phyloP scores from a whole-genome alignment of 805 yeast species.

The Pichia kluyveri region DNA sequence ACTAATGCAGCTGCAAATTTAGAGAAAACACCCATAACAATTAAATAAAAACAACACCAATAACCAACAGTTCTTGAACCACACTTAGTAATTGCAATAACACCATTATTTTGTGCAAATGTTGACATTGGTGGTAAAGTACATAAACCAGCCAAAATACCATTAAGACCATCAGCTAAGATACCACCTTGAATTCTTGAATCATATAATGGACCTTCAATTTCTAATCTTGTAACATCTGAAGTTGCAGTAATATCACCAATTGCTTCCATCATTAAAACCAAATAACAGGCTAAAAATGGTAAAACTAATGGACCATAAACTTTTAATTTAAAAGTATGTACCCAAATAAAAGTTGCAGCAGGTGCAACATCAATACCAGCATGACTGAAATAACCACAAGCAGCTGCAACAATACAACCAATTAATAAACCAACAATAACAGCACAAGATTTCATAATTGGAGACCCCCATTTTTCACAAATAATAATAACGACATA shows the following conservation, averaged over 20 bases:
- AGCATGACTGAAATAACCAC: constrained; percentile 62
- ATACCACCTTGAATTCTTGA: constrained; percentile 90
- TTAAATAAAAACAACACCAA: constrained; percentile 50
- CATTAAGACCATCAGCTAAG: constrained; percentile 75
- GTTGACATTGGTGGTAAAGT: constrained; percentile 87
- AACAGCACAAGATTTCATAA: constrained; percentile 91
- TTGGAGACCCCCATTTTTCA: constrained; percentile 88
- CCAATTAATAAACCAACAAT: constrained; percentile 78
- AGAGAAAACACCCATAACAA: constrained; percentile 81
- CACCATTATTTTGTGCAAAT: constrained; percentile 95
- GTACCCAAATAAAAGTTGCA: constrained; percentile 80
- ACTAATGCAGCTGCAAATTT: constrained; percentile 86
- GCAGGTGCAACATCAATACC: constrained; percentile 65
- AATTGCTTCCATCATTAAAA: constrained; percentile 84
- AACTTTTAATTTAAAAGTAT: constrained; percentile 65
- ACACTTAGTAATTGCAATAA: constrained; percentile 84
- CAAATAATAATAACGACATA: constrained; percentile 62
- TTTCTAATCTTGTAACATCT: constrained; percentile 80
- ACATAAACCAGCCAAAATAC: constrained; percentile 65
- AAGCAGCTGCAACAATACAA: constrained; percentile 87
- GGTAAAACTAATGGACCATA: constrained; percentile 87
- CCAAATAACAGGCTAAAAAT: constrained; percentile 72
- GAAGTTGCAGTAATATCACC: constrained; percentile 94
- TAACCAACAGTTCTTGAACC: constrained; percentile 69
- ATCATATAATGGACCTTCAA: constrained; percentile 75